phyloP scores from a whole-genome alignment of 2,329 filamentous ascomycete genomes.

The Paraphaeosphaeria sporulosa region DNA sequence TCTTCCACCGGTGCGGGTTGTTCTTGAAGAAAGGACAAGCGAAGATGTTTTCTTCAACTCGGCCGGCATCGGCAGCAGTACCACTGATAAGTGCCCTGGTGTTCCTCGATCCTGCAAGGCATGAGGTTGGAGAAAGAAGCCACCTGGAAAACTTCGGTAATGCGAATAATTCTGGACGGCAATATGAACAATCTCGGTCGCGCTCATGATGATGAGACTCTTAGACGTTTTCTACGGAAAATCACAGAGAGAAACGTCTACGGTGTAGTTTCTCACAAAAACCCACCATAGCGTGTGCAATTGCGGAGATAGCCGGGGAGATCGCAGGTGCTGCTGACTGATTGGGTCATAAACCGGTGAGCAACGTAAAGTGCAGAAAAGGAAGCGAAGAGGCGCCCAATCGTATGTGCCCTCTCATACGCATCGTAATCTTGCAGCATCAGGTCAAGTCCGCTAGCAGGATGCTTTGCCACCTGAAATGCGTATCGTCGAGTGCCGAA shows the following conservation, averaged over 20 bases:
- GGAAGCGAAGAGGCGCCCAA: conserved; percentile 14
- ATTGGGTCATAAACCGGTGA: conserved; percentile 11
- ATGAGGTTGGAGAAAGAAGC: conserved; percentile 7
- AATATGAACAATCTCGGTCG: conserved; percentile 6
- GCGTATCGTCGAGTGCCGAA: background rate
- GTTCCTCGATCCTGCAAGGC: conserved; percentile 5
- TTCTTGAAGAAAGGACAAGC: conserved; percentile 16
- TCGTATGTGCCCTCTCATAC: background rate
- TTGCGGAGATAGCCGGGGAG: conserved; percentile 5
- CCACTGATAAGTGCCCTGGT: conserved; percentile 1
- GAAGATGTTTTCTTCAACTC: background rate
- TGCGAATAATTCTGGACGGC: conserved; percentile 3
- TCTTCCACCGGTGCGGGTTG: conserved; percentile 10
- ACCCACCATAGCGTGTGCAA: conserved; percentile 6
- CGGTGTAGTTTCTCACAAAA: conserved; percentile 9
- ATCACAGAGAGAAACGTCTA: background rate
- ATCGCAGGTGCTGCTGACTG: conserved; percentile 1
- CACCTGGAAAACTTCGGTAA: background rate
- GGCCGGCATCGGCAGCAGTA: conserved; percentile 12
- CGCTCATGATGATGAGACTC: conserved; percentile 14
- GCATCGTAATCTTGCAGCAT: background rate
- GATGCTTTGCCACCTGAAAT: background rate
- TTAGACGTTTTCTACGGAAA: conserved; percentile 5
- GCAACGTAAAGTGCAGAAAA: conserved; percentile 1
- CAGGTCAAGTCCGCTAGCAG: conserved; percentile 7